phyloP scores from a whole-genome alignment of 2,329 filamentous ascomycete species.

The Corinectria fuckeliana region DNA sequence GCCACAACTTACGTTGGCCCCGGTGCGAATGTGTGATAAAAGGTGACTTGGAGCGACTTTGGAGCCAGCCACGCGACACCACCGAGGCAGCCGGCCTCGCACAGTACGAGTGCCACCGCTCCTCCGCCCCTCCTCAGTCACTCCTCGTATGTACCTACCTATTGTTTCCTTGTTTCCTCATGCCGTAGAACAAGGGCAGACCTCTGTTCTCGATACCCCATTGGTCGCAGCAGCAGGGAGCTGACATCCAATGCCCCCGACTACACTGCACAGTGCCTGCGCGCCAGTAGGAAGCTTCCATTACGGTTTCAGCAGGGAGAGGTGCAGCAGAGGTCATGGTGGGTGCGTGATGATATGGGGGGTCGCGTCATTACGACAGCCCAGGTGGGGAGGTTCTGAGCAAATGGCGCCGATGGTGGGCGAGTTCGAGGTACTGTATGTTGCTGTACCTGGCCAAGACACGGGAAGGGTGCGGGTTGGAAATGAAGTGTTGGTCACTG shows the following conservation, averaged over 20 bases:
- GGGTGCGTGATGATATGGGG: slow-evolving; percentile 26
- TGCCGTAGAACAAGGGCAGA: slow-evolving; percentile 11
- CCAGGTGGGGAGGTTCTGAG: slow-evolving; percentile 5
- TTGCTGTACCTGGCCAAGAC: neutral
- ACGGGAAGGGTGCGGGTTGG: neutral
- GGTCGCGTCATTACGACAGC: slow-evolving; percentile 29
- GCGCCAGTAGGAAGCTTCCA: slow-evolving; percentile 28
- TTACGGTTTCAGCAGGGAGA: slow-evolving; percentile 30
- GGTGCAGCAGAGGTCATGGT: slow-evolving; percentile 27
- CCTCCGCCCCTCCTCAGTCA: slow-evolving; percentile 2
- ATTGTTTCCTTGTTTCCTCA: neutral
- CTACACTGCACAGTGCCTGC: slow-evolving; percentile 16
- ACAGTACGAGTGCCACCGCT: neutral
- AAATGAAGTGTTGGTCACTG: neutral
- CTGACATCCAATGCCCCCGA: neutral
- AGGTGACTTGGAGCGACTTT: neutral
- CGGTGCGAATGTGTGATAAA: neutral
- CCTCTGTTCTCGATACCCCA: slow-evolving; percentile 13
- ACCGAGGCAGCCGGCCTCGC: slow-evolving; percentile 20
- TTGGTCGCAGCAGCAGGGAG: slow-evolving; percentile 26
- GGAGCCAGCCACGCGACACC: slow-evolving; percentile 24
- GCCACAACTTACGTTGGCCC: slow-evolving; percentile 24
- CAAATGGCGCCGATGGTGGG: neutral
- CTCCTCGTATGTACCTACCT: neutral
- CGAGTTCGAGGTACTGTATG: neutral